Evolutionary conservation across 192 early-diverging fungal genomes (phyloP), one percentile per base, ranked within the genome.

Genomic region (Rhizoclosmatium globosum): DNA sequence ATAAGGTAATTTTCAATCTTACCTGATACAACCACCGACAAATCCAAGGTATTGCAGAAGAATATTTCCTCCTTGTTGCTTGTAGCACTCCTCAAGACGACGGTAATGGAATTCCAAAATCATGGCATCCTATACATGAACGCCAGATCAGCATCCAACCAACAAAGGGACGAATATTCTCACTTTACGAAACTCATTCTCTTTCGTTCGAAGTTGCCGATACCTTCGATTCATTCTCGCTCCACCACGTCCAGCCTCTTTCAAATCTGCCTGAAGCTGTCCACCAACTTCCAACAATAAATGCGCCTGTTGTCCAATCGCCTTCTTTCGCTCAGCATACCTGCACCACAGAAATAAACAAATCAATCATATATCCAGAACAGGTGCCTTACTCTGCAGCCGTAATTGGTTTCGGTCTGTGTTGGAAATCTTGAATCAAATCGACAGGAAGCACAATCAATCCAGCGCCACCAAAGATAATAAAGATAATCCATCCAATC

Each of bases 391-490:
- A 91, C 81, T 86, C 83, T 19, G 74, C 76, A 1, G 85, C 79
- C 46, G 77, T 86, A 65, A 91, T 91, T 59, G 86, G 86, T 64
- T 85, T 88, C 13, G 89, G 87, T 3, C 90, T 76, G 64, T 88
- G 79, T 66, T 87, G 80, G 62, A 88, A 91, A 31, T 87, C 87
- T 3, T 74, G 58, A 58, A 91, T 74, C 75, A 88, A 74, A 71
- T 91, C 90, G 42, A 80, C 82, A 19, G 90, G 90, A 6, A 91
- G 64, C 2, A 83, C 66, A 4, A 86, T 70, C 59, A 91, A 78
- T 1, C 90, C 90, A 38, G 91, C 87, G 11, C 90, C 90, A 47
- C 89, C 86, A 74, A 91, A 91, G 3, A 88, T 72, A 23, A 86
- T 71, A 73, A 91, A 89, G 19, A 89, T 68, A 44, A 89, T 58